These are phyloP conservation scores for Dimocarpus longan DNA, from an alignment of 345 rosid species.

Conservation along the genomic window DNA sequence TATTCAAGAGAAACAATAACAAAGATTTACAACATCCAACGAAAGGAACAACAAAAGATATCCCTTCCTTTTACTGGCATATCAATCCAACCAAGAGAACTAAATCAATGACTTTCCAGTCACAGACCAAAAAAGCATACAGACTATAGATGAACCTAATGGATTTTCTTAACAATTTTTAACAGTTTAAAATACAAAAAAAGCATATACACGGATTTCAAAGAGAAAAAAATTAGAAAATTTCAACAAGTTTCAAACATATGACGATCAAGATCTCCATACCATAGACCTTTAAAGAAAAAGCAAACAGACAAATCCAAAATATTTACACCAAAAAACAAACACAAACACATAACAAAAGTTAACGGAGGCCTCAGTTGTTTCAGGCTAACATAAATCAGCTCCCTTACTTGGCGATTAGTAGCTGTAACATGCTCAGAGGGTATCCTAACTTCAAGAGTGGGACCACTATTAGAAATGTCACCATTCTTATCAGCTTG, in stretches of 20 bases:
- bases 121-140: not conserved
- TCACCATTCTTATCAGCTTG: slow-evolving; percentile 77
- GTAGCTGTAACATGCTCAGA: slow-evolving; percentile 99
- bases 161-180: not conserved
- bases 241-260: slow-evolving; percentile 16
- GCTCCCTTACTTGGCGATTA: slow-evolving; percentile 86
- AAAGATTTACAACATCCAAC: not conserved
- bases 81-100: not conserved
- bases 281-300: not conserved
- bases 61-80: not conserved
- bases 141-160: not conserved
- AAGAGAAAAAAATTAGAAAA: not conserved
- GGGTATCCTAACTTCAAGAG: slow-evolving; percentile 93
- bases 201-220: not conserved
- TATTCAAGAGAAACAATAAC: not conserved
- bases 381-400: slow-evolving; percentile 18
- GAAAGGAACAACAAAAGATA: not conserved
- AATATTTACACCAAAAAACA: not conserved
- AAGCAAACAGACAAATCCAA: not conserved
- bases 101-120: not conserved
- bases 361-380: not conserved
- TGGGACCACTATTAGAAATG: slow-evolving; percentile 70
- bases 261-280: not conserved
- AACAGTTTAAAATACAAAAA: not conserved
- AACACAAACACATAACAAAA: not conserved